Base-by-base conservation (phyloP, 176 grass and related monocot species). In the Oryza longistaminata region DNA sequence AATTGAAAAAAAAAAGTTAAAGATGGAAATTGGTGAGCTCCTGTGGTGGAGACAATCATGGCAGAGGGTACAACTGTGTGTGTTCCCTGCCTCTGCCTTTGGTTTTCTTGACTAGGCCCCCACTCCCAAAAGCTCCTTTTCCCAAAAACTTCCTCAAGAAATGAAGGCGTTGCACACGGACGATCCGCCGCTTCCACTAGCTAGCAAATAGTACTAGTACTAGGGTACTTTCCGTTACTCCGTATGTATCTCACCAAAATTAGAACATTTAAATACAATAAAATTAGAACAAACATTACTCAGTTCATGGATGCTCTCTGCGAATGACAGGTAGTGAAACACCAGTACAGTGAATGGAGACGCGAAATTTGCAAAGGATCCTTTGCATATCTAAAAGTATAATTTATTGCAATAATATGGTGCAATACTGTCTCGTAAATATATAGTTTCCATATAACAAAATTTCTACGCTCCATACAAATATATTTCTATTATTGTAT, bases 71-170 rank as follows among this genome's bases (percentile, higher is more conserved):
- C 35, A 37, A 53, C 42, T 49, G 22, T 31, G 17, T 48, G n/a
- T 78, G 53, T 15, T 77, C 44, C 45, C 67, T 26, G 19, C 1
- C 44, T 37, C 62, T 46, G 44, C 9, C 19, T 53, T 21, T 74
- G 80, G 80, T 21, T 73, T 66, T 66, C 0, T 90, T 90, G 88
- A 87, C 84, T 83, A 77, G 74, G 60, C 44, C 84, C 74, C 73
- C 62, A 78, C 79, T 60, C 14, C 29, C 4, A 22, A 90, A 78
- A 68, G 61, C 34, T 34, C 17, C 7, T 55, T 22, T 17, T 46
- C 34, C 17, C 17, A 1, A 55, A 83, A 83, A 81, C 82, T 75
- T 81, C 40, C 40, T 14, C 2, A 27, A n/a, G 11, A 34, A 6
- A 34, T 31, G 3, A 83, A 87, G 33, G 21, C 68, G 49, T 13